Conservation (phyloP, 2,329 filamentous ascomycete species). For the Ceratocystis ficicola region DNA sequence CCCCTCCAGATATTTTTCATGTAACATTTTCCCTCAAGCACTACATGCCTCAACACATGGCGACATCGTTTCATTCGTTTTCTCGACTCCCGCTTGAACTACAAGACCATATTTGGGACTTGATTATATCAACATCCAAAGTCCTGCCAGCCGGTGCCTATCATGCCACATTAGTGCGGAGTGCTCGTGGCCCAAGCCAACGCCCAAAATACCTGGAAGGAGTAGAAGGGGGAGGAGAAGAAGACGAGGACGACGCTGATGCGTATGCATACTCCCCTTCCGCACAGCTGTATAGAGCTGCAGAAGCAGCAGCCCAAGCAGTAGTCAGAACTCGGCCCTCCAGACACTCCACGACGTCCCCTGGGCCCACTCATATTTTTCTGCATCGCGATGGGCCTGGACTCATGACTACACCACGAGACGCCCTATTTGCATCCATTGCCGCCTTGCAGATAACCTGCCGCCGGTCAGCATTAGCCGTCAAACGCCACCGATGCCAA, state of each 20-base stretch:
- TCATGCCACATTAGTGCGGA: constrained; percentile 17
- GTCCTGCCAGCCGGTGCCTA: constrained; percentile 12
- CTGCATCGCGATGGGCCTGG: constrained; percentile 19
- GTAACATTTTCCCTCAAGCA: constrained; percentile 3
- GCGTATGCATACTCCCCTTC: background rate
- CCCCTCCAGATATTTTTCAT: background rate
- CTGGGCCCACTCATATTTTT: constrained; percentile 11
- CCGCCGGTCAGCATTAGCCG: background rate
- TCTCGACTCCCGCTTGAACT: constrained; percentile 17
- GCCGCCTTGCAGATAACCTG: constrained; percentile 10
- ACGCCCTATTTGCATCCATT: constrained; percentile 8
- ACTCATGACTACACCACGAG: constrained; percentile 9
- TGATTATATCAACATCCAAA: background rate
- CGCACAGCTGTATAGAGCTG: background rate
- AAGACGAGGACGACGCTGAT: background rate
- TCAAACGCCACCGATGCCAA: background rate
- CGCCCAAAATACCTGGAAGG: background rate
- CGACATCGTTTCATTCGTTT: constrained; percentile 16
- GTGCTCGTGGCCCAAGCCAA: background rate
- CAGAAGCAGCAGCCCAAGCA: background rate
- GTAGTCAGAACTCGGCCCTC: background rate
- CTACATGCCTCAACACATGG: constrained; percentile 5
- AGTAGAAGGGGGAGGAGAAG: background rate
- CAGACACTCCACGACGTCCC: background rate
- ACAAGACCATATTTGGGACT: constrained; percentile 18